phyloP scores from a whole-genome alignment of 2,329 filamentous ascomycete genomes.

The Ophiocordyceps camponoti-saundersi region DNA sequence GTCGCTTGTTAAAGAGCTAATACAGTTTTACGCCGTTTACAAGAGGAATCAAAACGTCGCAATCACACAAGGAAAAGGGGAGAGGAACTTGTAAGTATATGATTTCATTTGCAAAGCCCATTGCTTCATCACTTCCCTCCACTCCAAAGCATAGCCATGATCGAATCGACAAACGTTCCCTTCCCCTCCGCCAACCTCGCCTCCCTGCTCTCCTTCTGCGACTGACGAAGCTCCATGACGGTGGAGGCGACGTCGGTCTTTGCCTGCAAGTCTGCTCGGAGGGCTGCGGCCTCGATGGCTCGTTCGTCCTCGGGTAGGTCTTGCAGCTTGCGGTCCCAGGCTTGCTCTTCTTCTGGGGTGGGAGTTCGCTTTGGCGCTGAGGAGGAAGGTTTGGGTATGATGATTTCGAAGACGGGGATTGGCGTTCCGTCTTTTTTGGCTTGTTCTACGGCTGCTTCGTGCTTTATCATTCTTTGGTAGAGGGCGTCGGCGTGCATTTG shows the following conservation, averaged over 20 bases:
- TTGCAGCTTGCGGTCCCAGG: constrained; percentile 36
- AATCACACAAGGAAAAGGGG: too few species aligned
- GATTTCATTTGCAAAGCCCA: too few species aligned
- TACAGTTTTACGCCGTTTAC: too few species aligned
- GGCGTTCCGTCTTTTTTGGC: constrained; percentile 46
- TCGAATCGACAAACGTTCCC: constrained; percentile 13
- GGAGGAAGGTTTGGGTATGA: constrained; percentile 23
- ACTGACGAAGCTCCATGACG: constrained; percentile 36
- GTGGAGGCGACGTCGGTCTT: constrained; percentile 40
- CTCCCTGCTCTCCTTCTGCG: constrained; percentile 39
- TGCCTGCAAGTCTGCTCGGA: constrained; percentile 43
- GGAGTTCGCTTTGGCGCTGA: constrained; percentile 7
- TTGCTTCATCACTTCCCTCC: constrained; percentile 9
- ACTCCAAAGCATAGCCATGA: constrained; percentile 13
- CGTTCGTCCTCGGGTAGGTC: constrained; percentile 41
- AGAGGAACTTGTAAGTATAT: too few species aligned
- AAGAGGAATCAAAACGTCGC: too few species aligned
- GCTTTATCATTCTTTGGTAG: constrained; percentile 71
- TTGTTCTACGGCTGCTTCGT: constrained; percentile 58
- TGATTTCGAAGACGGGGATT: constrained; percentile 40
- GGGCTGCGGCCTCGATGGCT: constrained; percentile 43
- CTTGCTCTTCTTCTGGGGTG: constrained; percentile 30
- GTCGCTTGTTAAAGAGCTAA: too few species aligned
- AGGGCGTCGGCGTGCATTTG: constrained; percentile 91
- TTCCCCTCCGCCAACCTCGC: constrained; percentile 18